Conservation (phyloP, 495 filamentous ascomycete species). For the Penicillium ochrochloron region DNA sequence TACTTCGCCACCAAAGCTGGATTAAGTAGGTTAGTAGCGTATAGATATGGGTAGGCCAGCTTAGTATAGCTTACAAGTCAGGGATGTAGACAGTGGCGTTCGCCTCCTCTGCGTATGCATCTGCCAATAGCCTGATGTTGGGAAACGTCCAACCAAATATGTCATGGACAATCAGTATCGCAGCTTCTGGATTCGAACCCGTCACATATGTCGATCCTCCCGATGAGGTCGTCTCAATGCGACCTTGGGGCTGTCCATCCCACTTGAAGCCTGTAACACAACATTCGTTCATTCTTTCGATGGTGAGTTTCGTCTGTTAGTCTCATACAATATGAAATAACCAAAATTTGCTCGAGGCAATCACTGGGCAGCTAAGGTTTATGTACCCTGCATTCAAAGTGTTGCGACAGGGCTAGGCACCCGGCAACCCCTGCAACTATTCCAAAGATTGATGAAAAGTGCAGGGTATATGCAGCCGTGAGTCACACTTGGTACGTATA, state of each 20-base stretch:
- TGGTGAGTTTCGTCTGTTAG: not conserved
- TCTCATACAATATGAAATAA: not conserved
- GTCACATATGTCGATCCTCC: constrained; percentile 48
- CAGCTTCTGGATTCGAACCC: constrained; percentile 38
- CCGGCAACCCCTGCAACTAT: not conserved
- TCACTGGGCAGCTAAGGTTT: not conserved
- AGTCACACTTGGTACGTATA: not conserved
- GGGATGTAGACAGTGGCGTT: constrained; percentile 56
- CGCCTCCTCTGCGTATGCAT: constrained; percentile 52
- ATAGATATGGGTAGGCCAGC: not conserved
- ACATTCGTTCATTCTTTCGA: constrained; percentile 16
- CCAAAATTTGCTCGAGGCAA: not conserved
- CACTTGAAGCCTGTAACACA: constrained; percentile 46
- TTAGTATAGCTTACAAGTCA: constrained; percentile 43
- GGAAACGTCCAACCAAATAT: constrained; percentile 55
- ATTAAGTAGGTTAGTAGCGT: not conserved
- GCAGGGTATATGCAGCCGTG: not conserved
- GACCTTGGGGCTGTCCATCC: constrained; percentile 50
- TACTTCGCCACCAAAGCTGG: constrained; percentile 41
- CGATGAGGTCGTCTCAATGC: constrained; percentile 35
- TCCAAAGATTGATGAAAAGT: not conserved
- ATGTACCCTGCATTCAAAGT: not conserved
- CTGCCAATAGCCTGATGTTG: constrained; percentile 53
- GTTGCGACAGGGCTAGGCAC: not conserved
- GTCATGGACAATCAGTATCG: constrained; percentile 52